phyloP scores from a whole-genome alignment of 2,329 filamentous ascomycete genomes.

The Truncatella angustata region DNA sequence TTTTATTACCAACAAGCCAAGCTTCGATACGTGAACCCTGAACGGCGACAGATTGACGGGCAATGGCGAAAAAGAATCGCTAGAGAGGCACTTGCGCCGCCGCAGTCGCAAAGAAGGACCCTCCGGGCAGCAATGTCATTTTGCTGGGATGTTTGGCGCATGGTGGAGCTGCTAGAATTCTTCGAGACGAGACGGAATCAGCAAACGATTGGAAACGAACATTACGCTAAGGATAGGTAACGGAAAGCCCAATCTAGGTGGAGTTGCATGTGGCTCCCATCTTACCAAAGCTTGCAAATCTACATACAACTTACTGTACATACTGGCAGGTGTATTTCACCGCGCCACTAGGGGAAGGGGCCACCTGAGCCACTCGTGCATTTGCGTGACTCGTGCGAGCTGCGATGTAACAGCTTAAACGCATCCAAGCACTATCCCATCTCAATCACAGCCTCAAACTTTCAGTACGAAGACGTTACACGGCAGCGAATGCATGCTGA shows the following conservation, averaged over 20 bases:
- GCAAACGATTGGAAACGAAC: not conserved
- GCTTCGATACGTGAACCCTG: slow-evolving; percentile 5
- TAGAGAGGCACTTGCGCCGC: not conserved
- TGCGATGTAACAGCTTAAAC: not conserved
- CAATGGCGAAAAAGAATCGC: slow-evolving; percentile 1
- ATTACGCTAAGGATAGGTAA: not conserved
- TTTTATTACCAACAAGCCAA: slow-evolving; percentile 1
- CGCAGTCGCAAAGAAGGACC: slow-evolving; percentile 2
- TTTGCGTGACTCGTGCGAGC: slow-evolving; percentile 4
- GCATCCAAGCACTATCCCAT: not conserved
- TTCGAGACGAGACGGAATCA: not conserved
- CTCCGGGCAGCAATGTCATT: not conserved
- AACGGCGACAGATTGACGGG: slow-evolving; percentile 7
- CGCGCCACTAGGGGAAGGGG: not conserved
- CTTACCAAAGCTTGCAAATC: no score
- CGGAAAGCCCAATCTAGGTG: slow-evolving; percentile 6
- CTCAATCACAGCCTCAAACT: not conserved
- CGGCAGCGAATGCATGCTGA: no score
- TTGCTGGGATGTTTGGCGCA: not conserved
- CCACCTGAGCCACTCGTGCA: not conserved
- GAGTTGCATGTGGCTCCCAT: not conserved
- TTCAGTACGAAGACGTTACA: no score
- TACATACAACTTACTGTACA: no score
- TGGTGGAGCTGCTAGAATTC: not conserved
- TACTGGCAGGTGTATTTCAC: not conserved